These are phyloP conservation scores for Solanum arcanum DNA, from an alignment of 257 asterid genomes.

Conservation along the genomic window DNA sequence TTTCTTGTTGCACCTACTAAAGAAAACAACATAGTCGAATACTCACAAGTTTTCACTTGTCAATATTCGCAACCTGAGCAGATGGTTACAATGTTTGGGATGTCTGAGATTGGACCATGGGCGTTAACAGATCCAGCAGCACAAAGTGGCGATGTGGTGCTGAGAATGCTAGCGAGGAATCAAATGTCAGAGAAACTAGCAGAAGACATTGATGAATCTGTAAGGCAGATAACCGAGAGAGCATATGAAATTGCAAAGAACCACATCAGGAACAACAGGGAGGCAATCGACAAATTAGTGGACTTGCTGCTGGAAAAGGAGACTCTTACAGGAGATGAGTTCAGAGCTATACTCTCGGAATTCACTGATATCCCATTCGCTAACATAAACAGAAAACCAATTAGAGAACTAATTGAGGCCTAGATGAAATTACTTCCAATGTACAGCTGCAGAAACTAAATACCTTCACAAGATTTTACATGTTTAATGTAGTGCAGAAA, in stretches of 20 bases:
- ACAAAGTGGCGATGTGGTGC: conserved; percentile 56
- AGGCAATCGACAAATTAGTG: conserved; percentile 49
- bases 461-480: background rate
- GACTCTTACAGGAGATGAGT: conserved; percentile 60
- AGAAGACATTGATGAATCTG: conserved; percentile 45
- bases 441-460: background rate
- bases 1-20: background rate
- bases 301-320: conserved; percentile 62
- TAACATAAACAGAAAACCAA: conserved; percentile 15
- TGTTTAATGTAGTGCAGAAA: background rate
- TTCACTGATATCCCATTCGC: conserved; percentile 30
- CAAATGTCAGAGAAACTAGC: conserved; percentile 73
- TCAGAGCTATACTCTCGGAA: conserved; percentile 43
- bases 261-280: conserved; percentile 48
- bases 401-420: conserved; percentile 40
- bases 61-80: background rate
- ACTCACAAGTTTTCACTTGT: background rate
- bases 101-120: conserved; percentile 79
- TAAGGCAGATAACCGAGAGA: conserved; percentile 17
- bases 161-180: conserved; percentile 65
- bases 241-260: conserved; percentile 46
- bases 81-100: conserved; percentile 60
- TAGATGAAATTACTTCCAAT: background rate
- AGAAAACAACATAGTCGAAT: background rate
- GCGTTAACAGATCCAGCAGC: conserved; percentile 35